Evolutionary conservation across 2,329 filamentous ascomycete genomes (phyloP).

Genomic region (Dothidotthia symphoricarpi): DNA sequence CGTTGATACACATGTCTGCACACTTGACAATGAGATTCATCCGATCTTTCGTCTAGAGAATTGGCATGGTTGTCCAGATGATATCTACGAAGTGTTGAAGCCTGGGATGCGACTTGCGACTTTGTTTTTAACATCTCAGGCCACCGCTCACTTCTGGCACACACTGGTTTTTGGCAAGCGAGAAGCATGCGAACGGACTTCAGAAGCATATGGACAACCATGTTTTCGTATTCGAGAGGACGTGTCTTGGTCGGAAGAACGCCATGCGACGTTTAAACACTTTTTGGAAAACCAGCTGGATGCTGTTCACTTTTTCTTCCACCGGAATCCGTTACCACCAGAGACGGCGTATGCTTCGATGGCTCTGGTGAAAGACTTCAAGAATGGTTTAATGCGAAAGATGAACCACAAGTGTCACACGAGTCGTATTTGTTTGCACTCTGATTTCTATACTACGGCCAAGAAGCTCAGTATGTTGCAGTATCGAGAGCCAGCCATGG

Average conservation of each 20-base stretch:
- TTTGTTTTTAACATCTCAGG: slow-evolving; percentile 35
- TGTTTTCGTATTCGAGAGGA: slow-evolving; percentile 39
- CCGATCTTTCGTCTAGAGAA: slow-evolving; percentile 40
- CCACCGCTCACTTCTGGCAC: slow-evolving; percentile 41
- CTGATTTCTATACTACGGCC: slow-evolving; percentile 44
- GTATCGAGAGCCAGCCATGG: slow-evolving; percentile 43
- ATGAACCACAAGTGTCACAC: slow-evolving; percentile 38
- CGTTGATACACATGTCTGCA: slow-evolving; percentile 19
- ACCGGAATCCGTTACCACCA: slow-evolving; percentile 36
- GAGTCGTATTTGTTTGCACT: slow-evolving; percentile 41
- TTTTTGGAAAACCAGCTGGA: slow-evolving; percentile 36
- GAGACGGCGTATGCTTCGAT: slow-evolving; percentile 41
- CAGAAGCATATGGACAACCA: slow-evolving; percentile 32
- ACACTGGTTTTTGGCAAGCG: slow-evolving; percentile 40
- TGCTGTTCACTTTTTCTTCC: slow-evolving; percentile 42
- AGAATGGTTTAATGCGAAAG: slow-evolving; percentile 37
- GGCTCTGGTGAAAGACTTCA: slow-evolving; percentile 40
- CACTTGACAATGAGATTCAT: slow-evolving; percentile 39
- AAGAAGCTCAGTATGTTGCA: slow-evolving; percentile 39
- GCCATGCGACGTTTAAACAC: slow-evolving; percentile 28
- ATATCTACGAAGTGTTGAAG: slow-evolving; percentile 40
- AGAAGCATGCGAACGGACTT: slow-evolving; percentile 29
- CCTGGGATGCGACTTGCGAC: slow-evolving; percentile 39
- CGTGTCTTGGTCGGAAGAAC: slow-evolving; percentile 35
- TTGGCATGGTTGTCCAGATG: slow-evolving; percentile 41